A percentile compares a stretch with the other conserved stretches of the same genome.
Conservation (phyloP, 345 rosid genomes). For the Boechera retrofracta region DNA sequence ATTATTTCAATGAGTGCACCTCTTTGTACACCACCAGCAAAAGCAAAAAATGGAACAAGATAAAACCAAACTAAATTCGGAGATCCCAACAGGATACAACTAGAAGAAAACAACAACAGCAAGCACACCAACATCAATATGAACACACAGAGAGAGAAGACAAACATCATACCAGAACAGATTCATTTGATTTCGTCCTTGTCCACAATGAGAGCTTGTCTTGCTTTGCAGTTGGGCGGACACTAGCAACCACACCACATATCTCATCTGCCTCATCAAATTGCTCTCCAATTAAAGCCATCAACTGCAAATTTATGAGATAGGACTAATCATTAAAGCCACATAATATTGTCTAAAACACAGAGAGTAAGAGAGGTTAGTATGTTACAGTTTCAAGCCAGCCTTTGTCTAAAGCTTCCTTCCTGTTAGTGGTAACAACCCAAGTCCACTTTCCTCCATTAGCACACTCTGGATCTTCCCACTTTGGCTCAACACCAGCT, state of each 20-base stretch:
- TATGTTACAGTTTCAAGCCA: slow-evolving; percentile 83
- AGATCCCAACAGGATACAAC: background rate
- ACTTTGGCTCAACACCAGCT: slow-evolving; percentile 91
- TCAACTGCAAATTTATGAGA: slow-evolving; percentile 50
- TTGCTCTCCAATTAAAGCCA: slow-evolving; percentile 97
- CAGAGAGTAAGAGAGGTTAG: background rate
- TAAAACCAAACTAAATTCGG: background rate
- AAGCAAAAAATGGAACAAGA: background rate
- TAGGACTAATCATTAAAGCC: background rate
- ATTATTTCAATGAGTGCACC: too few species aligned
- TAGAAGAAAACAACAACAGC: slow-evolving; percentile 9
- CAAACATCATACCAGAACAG: slow-evolving; percentile 66
- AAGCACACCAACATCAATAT: slow-evolving; percentile 5
- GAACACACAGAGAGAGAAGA: slow-evolving; percentile 13
- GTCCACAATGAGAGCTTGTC: slow-evolving; percentile 95
- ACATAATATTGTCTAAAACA: background rate
- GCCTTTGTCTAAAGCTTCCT: slow-evolving; percentile 61
- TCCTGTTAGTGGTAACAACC: slow-evolving; percentile 60
- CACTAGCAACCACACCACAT: slow-evolving; percentile 92
- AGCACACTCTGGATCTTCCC: slow-evolving; percentile 98
- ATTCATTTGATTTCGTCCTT: slow-evolving; percentile 86
- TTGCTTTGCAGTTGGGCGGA: slow-evolving; percentile 63
- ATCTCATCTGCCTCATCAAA: slow-evolving; percentile 89
- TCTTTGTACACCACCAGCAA: too few species aligned
- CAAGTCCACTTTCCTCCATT: slow-evolving; percentile 95